Percentiles rank a stretch among this genome's conserved stretches.
These are phyloP conservation scores for Sesbania bispinosa DNA, from an alignment of 306 rosid species.

Conservation along the genomic window DNA sequence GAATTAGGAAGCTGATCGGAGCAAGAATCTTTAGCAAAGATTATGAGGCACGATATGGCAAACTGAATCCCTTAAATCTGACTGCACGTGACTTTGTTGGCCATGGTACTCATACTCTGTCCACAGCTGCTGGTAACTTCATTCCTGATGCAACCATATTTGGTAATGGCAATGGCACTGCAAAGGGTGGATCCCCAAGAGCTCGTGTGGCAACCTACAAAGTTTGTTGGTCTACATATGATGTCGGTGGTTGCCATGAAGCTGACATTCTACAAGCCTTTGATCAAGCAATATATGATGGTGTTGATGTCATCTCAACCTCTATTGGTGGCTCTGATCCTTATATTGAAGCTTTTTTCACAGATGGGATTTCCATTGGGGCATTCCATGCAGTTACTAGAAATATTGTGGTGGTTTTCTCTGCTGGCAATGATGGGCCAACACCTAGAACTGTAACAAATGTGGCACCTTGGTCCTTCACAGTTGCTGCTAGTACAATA, in stretches of 20 bases:
- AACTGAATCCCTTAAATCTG: background rate
- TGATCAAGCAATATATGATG: constrained; percentile 60
- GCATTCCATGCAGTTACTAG: constrained; percentile 54
- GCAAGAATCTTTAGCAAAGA: constrained; percentile 55
- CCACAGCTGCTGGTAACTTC: constrained; percentile 69
- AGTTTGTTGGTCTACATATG: constrained; percentile 50
- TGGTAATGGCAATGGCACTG: constrained; percentile 71
- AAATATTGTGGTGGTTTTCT: constrained; percentile 23
- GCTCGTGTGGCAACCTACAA: constrained; percentile 71
- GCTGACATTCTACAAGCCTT: constrained; percentile 63
- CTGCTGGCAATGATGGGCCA: constrained; percentile 48
- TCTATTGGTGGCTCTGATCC: constrained; percentile 40
- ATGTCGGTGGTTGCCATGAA: constrained; percentile 40
- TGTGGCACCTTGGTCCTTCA: constrained; percentile 60
- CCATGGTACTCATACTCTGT: constrained; percentile 71
- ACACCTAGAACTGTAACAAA: constrained; percentile 32
- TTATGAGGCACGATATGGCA: constrained; percentile 1
- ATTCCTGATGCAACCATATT: constrained; percentile 32
- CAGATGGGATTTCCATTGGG: constrained; percentile 44
- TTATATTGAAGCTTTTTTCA: constrained; percentile 9
- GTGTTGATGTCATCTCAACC: constrained; percentile 58
- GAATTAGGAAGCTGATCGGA: constrained; percentile 66
- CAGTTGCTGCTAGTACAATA: constrained; percentile 62
- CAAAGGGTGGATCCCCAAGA: constrained; percentile 74
- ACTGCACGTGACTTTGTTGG: constrained; percentile 56